Percentiles rank a stretch among this genome's conserved stretches.
phyloP scores from a whole-genome alignment of 2,329 filamentous ascomycete species.

The Colletotrichum tropicicola region DNA sequence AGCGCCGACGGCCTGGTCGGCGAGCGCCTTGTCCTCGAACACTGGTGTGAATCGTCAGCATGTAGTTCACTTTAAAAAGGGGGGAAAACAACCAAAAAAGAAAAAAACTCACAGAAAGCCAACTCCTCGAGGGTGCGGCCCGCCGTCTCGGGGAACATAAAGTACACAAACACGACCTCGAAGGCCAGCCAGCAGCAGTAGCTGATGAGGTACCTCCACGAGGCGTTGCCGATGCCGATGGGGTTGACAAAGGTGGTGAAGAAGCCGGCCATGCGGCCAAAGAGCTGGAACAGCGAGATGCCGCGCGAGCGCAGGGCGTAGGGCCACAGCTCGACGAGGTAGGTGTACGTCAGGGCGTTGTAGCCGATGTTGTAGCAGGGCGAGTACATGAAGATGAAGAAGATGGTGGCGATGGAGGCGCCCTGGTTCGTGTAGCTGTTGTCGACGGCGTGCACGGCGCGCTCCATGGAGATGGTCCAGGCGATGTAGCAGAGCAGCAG shows the following conservation, averaged over 20 bases:
- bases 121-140: conserved; percentile 77
- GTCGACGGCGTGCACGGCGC: conserved; percentile 43
- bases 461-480: conserved; percentile 58
- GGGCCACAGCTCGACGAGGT: conserved; percentile 68
- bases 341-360: conserved; percentile 69
- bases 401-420: conserved; percentile 52
- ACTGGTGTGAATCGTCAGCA: conserved; percentile 30
- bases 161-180: conserved; percentile 67
- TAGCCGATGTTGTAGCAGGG: conserved; percentile 68
- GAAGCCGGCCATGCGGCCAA: conserved; percentile 28
- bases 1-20: conserved; percentile 37
- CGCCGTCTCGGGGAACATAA: conserved; percentile 81
- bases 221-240: conserved; percentile 26
- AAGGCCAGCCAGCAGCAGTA: conserved; percentile 37
- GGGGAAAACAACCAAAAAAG: not conserved
- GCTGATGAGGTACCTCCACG: conserved; percentile 31
- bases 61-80: too few relatives aligned
- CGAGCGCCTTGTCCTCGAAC: conserved; percentile 41
- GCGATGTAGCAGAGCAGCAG: conserved; percentile 55
- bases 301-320: conserved; percentile 64
- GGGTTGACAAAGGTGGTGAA: conserved; percentile 34
- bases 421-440: conserved; percentile 37
- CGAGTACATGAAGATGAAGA: conserved; percentile 65
- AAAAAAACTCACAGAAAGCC: conserved; percentile 30
- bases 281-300: conserved; percentile 52